Conservation (phyloP, 2,329 filamentous ascomycete genomes). For the Paraphoma chrysanthemicola region DNA sequence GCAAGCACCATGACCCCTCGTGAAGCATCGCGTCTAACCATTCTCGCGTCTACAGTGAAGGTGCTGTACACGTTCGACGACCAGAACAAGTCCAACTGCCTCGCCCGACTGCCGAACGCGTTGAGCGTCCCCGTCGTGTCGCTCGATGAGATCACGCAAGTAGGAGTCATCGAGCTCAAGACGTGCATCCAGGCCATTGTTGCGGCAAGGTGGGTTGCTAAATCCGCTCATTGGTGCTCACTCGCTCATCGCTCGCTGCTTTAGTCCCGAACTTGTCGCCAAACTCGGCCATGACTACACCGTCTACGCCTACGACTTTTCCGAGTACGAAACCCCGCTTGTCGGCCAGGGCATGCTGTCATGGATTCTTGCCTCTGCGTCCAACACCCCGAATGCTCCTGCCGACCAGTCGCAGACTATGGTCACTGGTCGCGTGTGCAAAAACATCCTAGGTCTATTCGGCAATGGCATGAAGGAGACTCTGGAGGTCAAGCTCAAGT, state of each 20-base stretch:
- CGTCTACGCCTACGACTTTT: slow-evolving; percentile 97
- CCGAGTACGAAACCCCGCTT: slow-evolving; percentile 89
- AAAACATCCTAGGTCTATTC: slow-evolving; percentile 84
- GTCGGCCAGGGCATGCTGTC: slow-evolving; percentile 97
- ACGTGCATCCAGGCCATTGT: slow-evolving; percentile 86
- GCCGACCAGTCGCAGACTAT: slow-evolving; percentile 70
- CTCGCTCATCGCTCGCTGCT: slow-evolving; percentile 23
- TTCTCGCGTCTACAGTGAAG: slow-evolving; percentile 70
- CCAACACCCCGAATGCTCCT: slow-evolving; percentile 61
- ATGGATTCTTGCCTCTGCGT: slow-evolving; percentile 72
- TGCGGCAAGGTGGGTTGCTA: slow-evolving; percentile 59
- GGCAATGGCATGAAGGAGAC: slow-evolving; percentile 84
- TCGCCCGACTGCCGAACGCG: slow-evolving; percentile 82
- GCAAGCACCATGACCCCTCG: slow-evolving; percentile 36
- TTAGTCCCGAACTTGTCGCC: slow-evolving; percentile 85
- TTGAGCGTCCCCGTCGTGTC: slow-evolving; percentile 81
- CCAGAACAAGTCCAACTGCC: slow-evolving; percentile 84
- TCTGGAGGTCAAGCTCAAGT: slow-evolving; percentile 87
- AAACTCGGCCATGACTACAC: slow-evolving; percentile 83
- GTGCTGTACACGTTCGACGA: slow-evolving; percentile 96
- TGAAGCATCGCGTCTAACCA: slow-evolving; percentile 23
- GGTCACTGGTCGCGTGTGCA: slow-evolving; percentile 89
- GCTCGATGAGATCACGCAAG: slow-evolving; percentile 78
- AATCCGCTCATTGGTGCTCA: slow-evolving; percentile 9
- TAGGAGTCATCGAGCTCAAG: slow-evolving; percentile 87